Evolutionary conservation across 306 rosid species (phyloP).

Genomic region (Malus sylvestris): DNA sequence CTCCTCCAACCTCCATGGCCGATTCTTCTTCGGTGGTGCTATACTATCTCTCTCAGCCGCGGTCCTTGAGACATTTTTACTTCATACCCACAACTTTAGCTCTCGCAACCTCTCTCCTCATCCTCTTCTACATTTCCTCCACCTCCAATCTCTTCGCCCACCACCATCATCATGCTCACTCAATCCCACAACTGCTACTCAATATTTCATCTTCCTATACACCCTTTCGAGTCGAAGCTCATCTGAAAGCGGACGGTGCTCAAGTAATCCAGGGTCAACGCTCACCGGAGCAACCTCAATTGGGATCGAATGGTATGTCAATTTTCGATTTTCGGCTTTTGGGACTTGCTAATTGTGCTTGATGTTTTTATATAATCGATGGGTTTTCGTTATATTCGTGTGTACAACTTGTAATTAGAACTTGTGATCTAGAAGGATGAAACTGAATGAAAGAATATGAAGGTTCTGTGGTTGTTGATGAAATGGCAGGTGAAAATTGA

Average conservation of each 20-base stretch:
- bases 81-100: slow-evolving; percentile 53
- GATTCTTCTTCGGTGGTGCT: slow-evolving; percentile 23
- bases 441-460: not conserved
- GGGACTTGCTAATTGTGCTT: not conserved
- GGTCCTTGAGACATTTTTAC: slow-evolving; percentile 24
- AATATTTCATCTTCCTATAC: slow-evolving; percentile 14
- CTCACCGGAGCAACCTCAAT: not conserved
- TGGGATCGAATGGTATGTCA: slow-evolving; percentile 29
- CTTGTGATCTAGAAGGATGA: not conserved
- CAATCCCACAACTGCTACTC: slow-evolving; percentile 7
- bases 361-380: not conserved
- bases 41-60: slow-evolving; percentile 16
- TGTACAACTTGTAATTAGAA: no score
- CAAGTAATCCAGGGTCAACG: slow-evolving; percentile 30
- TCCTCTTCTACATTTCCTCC: slow-evolving; percentile 45
- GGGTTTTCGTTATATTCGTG: not conserved
- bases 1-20: slow-evolving; percentile 20
- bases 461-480: no score
- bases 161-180: slow-evolving; percentile 7
- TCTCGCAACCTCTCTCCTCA: slow-evolving; percentile 33
- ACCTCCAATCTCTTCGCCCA: slow-evolving; percentile 31
- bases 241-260: slow-evolving; percentile 4
- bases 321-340: slow-evolving; percentile 1
- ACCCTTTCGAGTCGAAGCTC: not conserved
- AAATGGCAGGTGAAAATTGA: no score